Evolutionary conservation across 2,329 filamentous ascomycete species (phyloP).

Genomic region (Colletotrichum spinosum): DNA sequence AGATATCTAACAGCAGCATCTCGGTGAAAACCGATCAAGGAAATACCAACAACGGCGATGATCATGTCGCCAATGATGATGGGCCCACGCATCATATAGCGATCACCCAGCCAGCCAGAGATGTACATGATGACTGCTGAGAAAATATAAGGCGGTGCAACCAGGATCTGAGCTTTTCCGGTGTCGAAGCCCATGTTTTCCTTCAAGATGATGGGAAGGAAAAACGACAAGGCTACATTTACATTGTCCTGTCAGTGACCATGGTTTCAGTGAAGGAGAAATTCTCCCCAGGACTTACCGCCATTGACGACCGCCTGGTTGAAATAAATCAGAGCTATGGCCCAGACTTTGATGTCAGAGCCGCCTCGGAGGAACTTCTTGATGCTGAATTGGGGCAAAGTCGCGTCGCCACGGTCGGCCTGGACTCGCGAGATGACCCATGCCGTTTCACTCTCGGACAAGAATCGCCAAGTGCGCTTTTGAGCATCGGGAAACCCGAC

Average conservation of each 20-base stretch:
- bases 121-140: constrained; percentile 72
- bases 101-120: constrained; percentile 74
- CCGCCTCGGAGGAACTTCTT: constrained; percentile 75
- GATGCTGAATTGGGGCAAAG: constrained; percentile 76
- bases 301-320: constrained; percentile 37
- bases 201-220: constrained; percentile 69
- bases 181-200: constrained; percentile 45
- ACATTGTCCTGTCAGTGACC: constrained; percentile 46
- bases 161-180: constrained; percentile 63
- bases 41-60: constrained; percentile 73
- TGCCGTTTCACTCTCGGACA: constrained; percentile 72
- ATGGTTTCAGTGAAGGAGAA: not conserved
- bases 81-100: constrained; percentile 70
- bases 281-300: not conserved
- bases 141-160: constrained; percentile 68
- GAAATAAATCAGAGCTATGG: constrained; percentile 56
- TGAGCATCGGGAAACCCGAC: constrained; percentile 83
- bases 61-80: constrained; percentile 73
- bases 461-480: constrained; percentile 59
- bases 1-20: constrained; percentile 71
- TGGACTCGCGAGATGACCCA: constrained; percentile 76
- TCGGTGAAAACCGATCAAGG: constrained; percentile 69
- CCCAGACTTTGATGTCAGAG: constrained; percentile 80
- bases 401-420: constrained; percentile 71
- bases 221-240: constrained; percentile 58